Evolutionary conservation across 257 asterid species (phyloP).

Genomic region (Jaltomata sinuosa): DNA sequence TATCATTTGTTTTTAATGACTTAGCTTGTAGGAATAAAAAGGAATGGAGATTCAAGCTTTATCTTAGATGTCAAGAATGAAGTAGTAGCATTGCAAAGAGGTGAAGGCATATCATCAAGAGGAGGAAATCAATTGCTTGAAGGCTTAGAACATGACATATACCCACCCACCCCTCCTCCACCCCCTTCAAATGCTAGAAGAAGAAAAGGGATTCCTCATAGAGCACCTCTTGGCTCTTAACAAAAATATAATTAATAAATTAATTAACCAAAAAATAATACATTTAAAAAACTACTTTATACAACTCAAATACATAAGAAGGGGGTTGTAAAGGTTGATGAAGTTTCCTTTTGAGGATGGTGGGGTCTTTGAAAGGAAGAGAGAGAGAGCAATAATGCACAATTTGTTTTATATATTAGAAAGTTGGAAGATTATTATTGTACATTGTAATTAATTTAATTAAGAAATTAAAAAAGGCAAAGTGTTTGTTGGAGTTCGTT

Average conservation of each 20-base stretch:
- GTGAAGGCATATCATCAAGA: conserved; percentile 46
- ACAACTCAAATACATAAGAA: conserved; percentile 33
- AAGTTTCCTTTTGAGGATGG: conserved; percentile 9
- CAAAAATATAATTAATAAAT: neutral
- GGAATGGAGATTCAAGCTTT: conserved; percentile 65
- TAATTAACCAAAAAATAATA: neutral
- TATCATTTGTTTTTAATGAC: conserved; percentile 1
- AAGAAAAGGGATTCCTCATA: conserved; percentile 93
- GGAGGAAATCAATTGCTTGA: conserved; percentile 66
- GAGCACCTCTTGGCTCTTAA: conserved; percentile 88
- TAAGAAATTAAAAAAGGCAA: conserved; percentile 34
- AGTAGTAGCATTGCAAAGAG: conserved; percentile 30
- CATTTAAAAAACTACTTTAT: conserved; percentile 13
- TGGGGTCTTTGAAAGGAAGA: conserved; percentile 20
- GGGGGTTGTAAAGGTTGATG: conserved; percentile 8
- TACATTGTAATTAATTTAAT: conserved; percentile 28
- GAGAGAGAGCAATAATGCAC: conserved; percentile 43
- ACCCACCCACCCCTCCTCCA: conserved; percentile 80
- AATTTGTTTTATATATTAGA: conserved; percentile 28
- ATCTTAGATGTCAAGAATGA: conserved; percentile 44
- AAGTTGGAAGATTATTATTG: conserved; percentile 40
- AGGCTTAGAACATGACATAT: conserved; percentile 74
- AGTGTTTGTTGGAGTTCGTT: conserved; percentile 67
- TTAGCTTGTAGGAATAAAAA: conserved; percentile 88
- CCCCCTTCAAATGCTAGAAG: conserved; percentile 72